Base-by-base conservation (phyloP, 2,329 filamentous ascomycete species). In the Monascus ruber region DNA sequence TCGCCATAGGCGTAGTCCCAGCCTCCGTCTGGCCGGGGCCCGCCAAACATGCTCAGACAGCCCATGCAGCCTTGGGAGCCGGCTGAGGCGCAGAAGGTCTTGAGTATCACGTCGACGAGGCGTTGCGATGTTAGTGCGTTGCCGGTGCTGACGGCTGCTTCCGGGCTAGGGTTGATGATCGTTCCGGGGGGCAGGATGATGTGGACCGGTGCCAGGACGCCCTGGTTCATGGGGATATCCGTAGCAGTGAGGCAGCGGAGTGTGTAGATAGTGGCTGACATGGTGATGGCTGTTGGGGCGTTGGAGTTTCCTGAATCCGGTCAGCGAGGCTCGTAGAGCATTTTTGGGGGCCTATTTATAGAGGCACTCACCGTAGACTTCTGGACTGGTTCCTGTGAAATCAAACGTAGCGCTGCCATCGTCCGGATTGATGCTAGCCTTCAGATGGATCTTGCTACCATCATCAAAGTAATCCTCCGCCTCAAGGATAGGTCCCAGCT, bases 401-500 rank as follows among this genome's bases (percentile, higher is more conserved):
- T 91, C 79, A 53, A 91, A 93, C 0, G 82, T 65, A 0, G 85
- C 85, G 44, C 84, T 81, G n/a, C 84, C 85, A 33, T 82, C 79
- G 0, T 79, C 71, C 0, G 75, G 73, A 51, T 89, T 76, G 46
- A 93, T 91, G 1, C 76, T 80, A 6, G 93, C 73, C 45, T 78
- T 81, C 5, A 93, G 71, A 37, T 73, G 70, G 51, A 93, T 89
- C 0, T 84, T 83, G 7, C 76, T 83, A 25, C 85, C 85, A 50
- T 93, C 85, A 50, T 93, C 86, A 83, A 93, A 91, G 65, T 80
- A 85, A 54, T 94, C 85, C 1, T 80, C 69, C 0, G 86, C 83
- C 5, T 76, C 72, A 0, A 93, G 71, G n/a, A 76, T 41, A 77
- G 72, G 2, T 81, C 81, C 47, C 77, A 72, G 48, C 86, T 85